Percentiles rank a stretch among this genome's conserved stretches.
Conservation (phyloP, 2,329 filamentous ascomycete genomes). For the Aspergillus sp. region DNA sequence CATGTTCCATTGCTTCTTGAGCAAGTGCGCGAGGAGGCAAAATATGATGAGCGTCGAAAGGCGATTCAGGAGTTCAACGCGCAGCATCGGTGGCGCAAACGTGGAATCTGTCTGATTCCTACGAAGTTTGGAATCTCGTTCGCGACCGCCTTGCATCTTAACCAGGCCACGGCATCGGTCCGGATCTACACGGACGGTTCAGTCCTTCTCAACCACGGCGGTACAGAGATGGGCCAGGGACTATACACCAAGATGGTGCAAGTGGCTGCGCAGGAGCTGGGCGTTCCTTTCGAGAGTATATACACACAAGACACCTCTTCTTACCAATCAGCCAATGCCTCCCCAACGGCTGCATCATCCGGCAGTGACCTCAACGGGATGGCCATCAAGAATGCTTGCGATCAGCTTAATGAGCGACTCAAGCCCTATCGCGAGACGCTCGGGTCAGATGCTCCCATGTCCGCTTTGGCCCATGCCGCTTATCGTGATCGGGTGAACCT, state of each 20-base stretch:
- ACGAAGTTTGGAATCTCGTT: slow-evolving; percentile 27
- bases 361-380: slow-evolving; percentile 25
- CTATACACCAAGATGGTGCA: slow-evolving; percentile 25
- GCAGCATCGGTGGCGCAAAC: slow-evolving; percentile 19
- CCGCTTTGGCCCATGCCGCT: slow-evolving; percentile 80
- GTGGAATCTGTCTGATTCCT: slow-evolving; percentile 21
- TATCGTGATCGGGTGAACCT: slow-evolving; percentile 96
- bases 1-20: slow-evolving; percentile 22
- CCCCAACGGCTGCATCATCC: slow-evolving; percentile 23
- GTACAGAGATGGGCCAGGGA: slow-evolving; percentile 26
- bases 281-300: slow-evolving; percentile 15
- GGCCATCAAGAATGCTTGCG: slow-evolving; percentile 44
- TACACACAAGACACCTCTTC: slow-evolving; percentile 21
- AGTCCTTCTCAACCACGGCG: slow-evolving; percentile 22
- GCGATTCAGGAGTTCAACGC: slow-evolving; percentile 13
- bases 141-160: slow-evolving; percentile 24
- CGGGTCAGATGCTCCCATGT: slow-evolving; percentile 68
- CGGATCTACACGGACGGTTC: slow-evolving; percentile 22
- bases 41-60: slow-evolving; percentile 8
- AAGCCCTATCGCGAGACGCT: slow-evolving; percentile 82
- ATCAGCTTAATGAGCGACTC: slow-evolving; percentile 68
- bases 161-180: slow-evolving; percentile 21
- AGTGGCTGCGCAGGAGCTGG: slow-evolving; percentile 21
- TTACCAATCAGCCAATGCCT: slow-evolving; percentile 22
- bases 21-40: slow-evolving; percentile 16